Percentiles rank a stretch among this genome's conserved stretches.
Evolutionary conservation across 1,139 yeast species (phyloP).

Genomic region (Scheffersomyces segobiensis): DNA sequence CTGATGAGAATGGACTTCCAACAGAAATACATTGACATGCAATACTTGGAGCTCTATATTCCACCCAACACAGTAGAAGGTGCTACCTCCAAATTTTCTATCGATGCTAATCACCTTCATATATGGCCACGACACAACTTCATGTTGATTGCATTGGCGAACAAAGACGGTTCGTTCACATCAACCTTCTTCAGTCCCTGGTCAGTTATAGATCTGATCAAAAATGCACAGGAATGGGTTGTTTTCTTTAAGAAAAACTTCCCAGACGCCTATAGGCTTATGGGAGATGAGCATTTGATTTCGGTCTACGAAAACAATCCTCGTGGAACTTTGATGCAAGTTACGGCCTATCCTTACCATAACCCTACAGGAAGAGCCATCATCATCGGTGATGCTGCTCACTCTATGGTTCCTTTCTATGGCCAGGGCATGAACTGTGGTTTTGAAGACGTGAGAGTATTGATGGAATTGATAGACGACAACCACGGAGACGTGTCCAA

Average conservation of each 20-base stretch:
- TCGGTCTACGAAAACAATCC: slow-evolving; percentile 63
- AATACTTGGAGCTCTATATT: slow-evolving; percentile 76
- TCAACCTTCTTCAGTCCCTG: slow-evolving; percentile 89
- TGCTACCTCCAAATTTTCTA: slow-evolving; percentile 33
- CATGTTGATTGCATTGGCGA: slow-evolving; percentile 91
- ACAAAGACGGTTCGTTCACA: slow-evolving; percentile 83
- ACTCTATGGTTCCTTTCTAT: slow-evolving; percentile 95
- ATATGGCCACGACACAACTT: slow-evolving; percentile 89
- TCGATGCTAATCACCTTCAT: slow-evolving; percentile 79
- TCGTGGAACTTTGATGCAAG: slow-evolving; percentile 72
- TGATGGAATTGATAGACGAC: slow-evolving; percentile 56
- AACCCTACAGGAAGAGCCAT: slow-evolving; percentile 61
- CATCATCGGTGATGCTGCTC: slow-evolving; percentile 91
- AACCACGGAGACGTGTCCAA: slow-evolving; percentile 37
- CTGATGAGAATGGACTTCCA: slow-evolving; percentile 65
- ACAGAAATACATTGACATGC: slow-evolving; percentile 83
- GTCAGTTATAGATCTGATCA: slow-evolving; percentile 56
- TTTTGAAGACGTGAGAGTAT: slow-evolving; percentile 79
- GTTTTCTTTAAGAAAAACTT: slow-evolving; percentile 62
- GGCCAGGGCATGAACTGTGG: slow-evolving; percentile 99
- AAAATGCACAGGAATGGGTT: slow-evolving; percentile 43
- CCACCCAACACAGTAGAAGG: slow-evolving; percentile 47
- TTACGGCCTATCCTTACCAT: slow-evolving; percentile 69
- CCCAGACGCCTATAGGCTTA: slow-evolving; percentile 70
- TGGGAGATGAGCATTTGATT: slow-evolving; percentile 59